Evolutionary conservation across 306 rosid species (phyloP).

Genomic region (Calophaca sinica): DNA sequence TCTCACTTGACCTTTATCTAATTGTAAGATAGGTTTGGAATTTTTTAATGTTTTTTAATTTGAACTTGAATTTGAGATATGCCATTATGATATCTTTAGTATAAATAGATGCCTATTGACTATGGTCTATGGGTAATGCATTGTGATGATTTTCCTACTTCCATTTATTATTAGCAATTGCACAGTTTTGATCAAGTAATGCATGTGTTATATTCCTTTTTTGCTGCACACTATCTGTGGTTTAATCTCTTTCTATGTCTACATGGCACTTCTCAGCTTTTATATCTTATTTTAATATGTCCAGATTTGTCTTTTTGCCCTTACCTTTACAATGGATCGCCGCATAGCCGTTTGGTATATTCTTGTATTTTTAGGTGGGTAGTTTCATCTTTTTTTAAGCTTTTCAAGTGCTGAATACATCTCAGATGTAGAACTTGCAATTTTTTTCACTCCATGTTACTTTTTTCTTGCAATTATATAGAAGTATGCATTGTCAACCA

Average conservation of each 20-base stretch:
- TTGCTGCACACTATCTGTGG: conserved; percentile 1
- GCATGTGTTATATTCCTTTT: conserved; percentile 9
- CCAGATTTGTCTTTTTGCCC: conserved; percentile 78
- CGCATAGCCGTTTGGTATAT: conserved; percentile 82
- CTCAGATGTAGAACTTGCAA: neutral
- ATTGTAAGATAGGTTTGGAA: neutral
- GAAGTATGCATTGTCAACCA: conserved; percentile 20
- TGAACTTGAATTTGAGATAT: conserved; percentile 24
- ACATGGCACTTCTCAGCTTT: conserved; percentile 25
- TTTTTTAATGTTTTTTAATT: neutral
- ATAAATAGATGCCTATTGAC: conserved; percentile 15
- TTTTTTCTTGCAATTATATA: conserved; percentile 22
- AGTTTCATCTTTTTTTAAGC: conserved; percentile 34
- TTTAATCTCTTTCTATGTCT: conserved; percentile 26
- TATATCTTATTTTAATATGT: conserved; percentile 42
- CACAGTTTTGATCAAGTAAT: conserved; percentile 17
- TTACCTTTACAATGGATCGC: conserved; percentile 78
- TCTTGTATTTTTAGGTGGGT: conserved; percentile 72
- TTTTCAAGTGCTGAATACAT: conserved; percentile 14
- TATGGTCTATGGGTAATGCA: conserved; percentile 1
- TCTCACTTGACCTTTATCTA: neutral
- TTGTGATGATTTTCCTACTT: neutral
- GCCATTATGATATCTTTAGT: neutral
- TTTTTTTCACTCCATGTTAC: conserved; percentile 22
- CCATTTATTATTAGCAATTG: conserved; percentile 27